Percentiles rank a stretch among this genome's conserved stretches.
These are phyloP conservation scores for Crithidia sp. DNA, from an alignment of 208 protist species.

Conservation along the genomic window DNA sequence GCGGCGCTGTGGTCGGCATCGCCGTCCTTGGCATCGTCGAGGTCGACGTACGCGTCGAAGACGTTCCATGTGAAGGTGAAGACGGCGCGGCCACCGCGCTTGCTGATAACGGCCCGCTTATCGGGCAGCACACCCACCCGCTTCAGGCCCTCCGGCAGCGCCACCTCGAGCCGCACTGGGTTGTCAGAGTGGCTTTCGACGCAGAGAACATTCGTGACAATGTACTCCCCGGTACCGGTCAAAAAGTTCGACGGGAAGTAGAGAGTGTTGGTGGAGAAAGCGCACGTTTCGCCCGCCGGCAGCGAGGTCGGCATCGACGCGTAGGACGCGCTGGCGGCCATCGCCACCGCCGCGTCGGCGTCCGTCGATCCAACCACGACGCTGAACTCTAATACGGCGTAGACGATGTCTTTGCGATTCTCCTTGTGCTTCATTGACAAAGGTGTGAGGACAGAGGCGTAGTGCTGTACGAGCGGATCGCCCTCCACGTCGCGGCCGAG, in stretches of 20 bases:
- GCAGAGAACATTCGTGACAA: constrained; percentile 72
- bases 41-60: constrained; percentile 41
- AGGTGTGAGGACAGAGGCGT: constrained; percentile 30
- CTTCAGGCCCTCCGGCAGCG: constrained; percentile 29
- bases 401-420: constrained; percentile 28
- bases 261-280: constrained; percentile 50
- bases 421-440: constrained; percentile 20
- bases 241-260: constrained; percentile 67
- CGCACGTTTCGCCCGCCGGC: constrained; percentile 11
- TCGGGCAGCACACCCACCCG: constrained; percentile 28
- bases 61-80: constrained; percentile 65
- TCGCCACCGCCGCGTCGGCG: constrained; percentile 10
- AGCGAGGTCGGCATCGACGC: constrained; percentile 21
- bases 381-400: constrained; percentile 51
- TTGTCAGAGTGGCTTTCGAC: constrained; percentile 54
- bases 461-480: constrained; percentile 36
- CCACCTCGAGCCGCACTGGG: constrained; percentile 46
- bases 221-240: constrained; percentile 46
- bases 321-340: constrained; percentile 17
- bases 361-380: constrained; percentile 30
- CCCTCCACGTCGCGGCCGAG: constrained; percentile 10
- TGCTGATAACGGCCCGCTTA: constrained; percentile 24
- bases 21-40: constrained; percentile 21
- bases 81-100: constrained; percentile 30
- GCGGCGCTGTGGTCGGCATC: constrained; percentile 13